Base-by-base conservation (phyloP, 495 filamentous ascomycete species). In the Echria macrotheca region DNA sequence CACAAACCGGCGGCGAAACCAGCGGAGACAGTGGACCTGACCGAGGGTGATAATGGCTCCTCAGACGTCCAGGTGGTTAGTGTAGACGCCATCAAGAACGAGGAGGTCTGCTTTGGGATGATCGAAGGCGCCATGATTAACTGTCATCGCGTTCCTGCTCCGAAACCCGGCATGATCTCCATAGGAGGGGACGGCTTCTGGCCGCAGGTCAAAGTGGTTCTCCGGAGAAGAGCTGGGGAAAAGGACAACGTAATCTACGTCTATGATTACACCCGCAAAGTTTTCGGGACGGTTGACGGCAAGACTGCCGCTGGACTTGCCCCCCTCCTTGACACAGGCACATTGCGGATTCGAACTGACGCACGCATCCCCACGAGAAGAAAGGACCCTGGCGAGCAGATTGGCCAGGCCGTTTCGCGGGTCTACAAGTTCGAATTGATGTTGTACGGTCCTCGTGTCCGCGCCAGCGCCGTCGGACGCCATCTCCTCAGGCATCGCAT, bases 51-150 rank as follows among this genome's bases (percentile, higher is more conserved):
- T 29, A 43, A 47, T 4, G 78, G 80, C 29, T 71, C 83, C 11
- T 40, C 77, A 2, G 61, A 77, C n/a, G 44, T 75, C 42, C 36
- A 78, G 39, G 62, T 65, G 9, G 51, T 69, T 39, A 44, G 59
- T 5, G 67, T 53, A 18, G 57, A 64, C 46, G 18, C 71, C 22
- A 32, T 60, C 18, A 71, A 57, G 21, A 59, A 69, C 50, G 39
- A 84, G 56, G 82, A 88, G 56, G 85, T 96, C 21, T 96, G 93
- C 67, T 90, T 87, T 60, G 93, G 93, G 6, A 84, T 82, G 62
- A 59, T 96, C 15, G 80, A 88, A 29, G 73, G 75, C 15, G 82
- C 83, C 3, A 82, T 68, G 42, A 69, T 95, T 48, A 83, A 84
- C 31, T 83, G 86, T 15, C 73, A 81, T 52, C 59, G 68, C 11